These are phyloP conservation scores for Volvox reticuliferus DNA, from an alignment of 139 green algal genomes.

Conservation along the genomic window DNA sequence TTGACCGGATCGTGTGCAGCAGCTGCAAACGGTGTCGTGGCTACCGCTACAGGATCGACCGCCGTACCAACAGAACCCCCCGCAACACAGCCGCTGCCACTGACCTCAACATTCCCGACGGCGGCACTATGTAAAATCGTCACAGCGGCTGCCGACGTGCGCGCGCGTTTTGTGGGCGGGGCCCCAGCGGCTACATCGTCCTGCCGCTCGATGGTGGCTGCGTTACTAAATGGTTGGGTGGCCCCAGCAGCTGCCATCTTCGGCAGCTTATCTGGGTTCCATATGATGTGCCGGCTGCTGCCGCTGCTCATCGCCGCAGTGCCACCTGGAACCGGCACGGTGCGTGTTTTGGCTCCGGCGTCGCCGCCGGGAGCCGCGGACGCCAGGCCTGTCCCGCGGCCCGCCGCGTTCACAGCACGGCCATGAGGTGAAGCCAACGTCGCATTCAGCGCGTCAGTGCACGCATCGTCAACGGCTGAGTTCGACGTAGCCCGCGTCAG, in stretches of 20 bases:
- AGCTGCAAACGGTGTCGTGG: not conserved
- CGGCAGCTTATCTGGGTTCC: slow-evolving; percentile 4
- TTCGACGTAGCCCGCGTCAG: slow-evolving; percentile 13
- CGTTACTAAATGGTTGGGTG: too few species aligned
- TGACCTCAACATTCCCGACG: not conserved
- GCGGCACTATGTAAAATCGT: not conserved
- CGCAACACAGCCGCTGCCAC: not conserved
- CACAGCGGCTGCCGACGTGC: not conserved
- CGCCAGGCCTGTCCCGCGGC: not conserved
- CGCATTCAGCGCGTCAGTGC: not conserved
- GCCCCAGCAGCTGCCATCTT: not conserved
- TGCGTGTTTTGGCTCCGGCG: not conserved
- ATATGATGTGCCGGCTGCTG: slow-evolving; percentile 22
- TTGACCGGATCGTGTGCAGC: not conserved
- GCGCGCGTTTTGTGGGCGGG: not conserved
- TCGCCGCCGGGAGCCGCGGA: not conserved
- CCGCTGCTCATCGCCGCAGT: not conserved
- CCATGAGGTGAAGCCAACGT: not conserved
- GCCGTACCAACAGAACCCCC: not conserved
- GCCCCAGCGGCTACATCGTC: not conserved
- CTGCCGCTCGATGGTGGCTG: not conserved
- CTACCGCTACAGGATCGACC: not conserved
- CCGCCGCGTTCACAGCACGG: not conserved
- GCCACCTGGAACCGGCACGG: not conserved
- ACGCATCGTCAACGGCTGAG: not conserved